Evolutionary conservation across 1,284 basidiomycete species (phyloP).

Genomic region (Marasmius oreades): DNA sequence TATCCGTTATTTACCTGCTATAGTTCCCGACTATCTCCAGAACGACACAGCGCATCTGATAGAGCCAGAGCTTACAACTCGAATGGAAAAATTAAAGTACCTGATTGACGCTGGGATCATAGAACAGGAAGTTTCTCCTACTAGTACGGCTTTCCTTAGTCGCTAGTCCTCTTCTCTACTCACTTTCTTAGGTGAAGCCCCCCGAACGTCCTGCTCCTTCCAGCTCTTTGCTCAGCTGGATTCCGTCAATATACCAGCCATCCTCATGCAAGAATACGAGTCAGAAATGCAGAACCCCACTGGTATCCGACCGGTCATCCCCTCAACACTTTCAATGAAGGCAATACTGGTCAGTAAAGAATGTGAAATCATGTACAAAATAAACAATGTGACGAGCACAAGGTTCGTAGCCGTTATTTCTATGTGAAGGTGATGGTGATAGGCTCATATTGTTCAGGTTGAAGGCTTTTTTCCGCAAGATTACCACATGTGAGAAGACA

Average conservation of each 20-base stretch:
- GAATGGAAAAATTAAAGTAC: constrained; percentile 57
- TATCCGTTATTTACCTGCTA: constrained; percentile 63
- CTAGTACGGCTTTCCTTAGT: constrained; percentile 19
- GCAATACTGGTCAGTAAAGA: constrained; percentile 71
- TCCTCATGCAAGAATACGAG: constrained; percentile 65
- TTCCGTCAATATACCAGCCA: constrained; percentile 45
- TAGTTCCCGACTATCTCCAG: constrained; percentile 50
- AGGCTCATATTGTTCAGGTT: constrained; percentile 33
- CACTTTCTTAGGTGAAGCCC: constrained; percentile 38
- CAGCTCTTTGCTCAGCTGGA: constrained; percentile 59
- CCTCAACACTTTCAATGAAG: constrained; percentile 55
- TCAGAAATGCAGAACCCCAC: constrained; percentile 69
- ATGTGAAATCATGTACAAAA: constrained; percentile 72
- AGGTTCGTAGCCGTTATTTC: constrained; percentile 35
- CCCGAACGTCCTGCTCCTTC: constrained; percentile 60
- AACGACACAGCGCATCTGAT: constrained; percentile 67
- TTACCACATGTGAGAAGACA: constrained; percentile 66
- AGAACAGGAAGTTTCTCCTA: constrained; percentile 43
- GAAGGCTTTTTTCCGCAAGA: constrained; percentile 73
- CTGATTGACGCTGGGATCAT: constrained; percentile 61
- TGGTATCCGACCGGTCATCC: constrained; percentile 54
- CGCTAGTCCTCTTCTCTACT: not conserved
- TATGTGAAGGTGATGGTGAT: constrained; percentile 5
- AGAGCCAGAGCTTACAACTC: constrained; percentile 58
- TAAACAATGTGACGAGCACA: constrained; percentile 65